Base-by-base conservation (phyloP, 2,329 filamentous ascomycete species). In the Neofusicoccum cordaticola region DNA sequence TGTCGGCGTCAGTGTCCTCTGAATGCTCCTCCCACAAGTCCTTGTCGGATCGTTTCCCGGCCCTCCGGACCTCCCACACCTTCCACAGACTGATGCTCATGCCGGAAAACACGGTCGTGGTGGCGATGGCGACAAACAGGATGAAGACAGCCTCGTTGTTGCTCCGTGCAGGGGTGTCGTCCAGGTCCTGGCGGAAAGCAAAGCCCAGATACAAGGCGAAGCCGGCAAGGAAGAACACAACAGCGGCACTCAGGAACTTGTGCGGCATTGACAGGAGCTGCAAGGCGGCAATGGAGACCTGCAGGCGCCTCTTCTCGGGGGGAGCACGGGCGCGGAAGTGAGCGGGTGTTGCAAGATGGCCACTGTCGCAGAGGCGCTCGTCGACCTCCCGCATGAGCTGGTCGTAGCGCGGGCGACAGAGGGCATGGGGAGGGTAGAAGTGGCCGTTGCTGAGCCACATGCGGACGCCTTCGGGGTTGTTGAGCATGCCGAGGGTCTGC, bases 391-490 rank as follows among this genome's bases (percentile, higher is more conserved):
- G 5, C 8, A 22, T n/a, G 19, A 11, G 15, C 13, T 48, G 37
- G 44, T 61, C 57, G 31, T 48, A 61, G 7, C 27, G 17, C 31
- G 57, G 57, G 17, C 34, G 57, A 44, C 57, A 61, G 13, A 39
- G 34, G 17, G 17, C 27, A 42, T 61, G 57, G 4, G 57, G 57
- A 4, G 44, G 42, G 34, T 61, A 61, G 57, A 61, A 61, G 34
- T 37, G 57, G 7, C 57, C 57, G 34, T 61, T 61, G 45, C 57
- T 61, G 34, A 61, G 45, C 57, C 57, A 61, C 57, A 61, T 61
- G 44, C 57, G 57, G 7, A 61, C 45, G 34, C 57, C 57, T 11
- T 61, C 57, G 2, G 57, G n/a, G 35, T 45, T 61, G 44, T 37
- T 48, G 17, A 61, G 57, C 42, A 48, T 61, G 15, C 57, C 57